A percentile compares a stretch with the other conserved stretches of the same genome.
Evolutionary conservation across 1,284 basidiomycete genomes (phyloP).

Genomic region (Irpex sp.): DNA sequence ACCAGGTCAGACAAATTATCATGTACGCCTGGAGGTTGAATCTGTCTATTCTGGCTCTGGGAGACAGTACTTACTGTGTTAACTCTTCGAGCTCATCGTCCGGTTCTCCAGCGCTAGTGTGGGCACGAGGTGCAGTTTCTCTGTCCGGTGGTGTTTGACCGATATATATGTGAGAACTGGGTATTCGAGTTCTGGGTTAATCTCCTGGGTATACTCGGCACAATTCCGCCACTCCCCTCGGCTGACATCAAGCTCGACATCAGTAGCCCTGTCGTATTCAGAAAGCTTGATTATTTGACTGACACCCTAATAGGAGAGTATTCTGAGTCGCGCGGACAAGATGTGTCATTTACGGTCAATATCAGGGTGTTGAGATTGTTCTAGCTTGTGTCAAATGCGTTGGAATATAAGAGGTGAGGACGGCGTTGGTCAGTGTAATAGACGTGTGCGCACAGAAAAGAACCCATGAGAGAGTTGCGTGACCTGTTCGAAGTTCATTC

Average conservation of each 20-base stretch:
- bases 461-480: neutral
- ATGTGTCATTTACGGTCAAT: neutral
- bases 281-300: neutral
- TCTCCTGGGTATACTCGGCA: conserved; percentile 9
- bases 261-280: neutral
- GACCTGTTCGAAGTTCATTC: neutral
- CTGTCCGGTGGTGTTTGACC: too few relatives aligned
- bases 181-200: conserved; percentile 4
- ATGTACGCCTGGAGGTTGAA: too few relatives aligned
- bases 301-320: too few relatives aligned
- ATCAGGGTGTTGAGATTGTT: neutral
- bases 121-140: too few relatives aligned
- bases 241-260: neutral
- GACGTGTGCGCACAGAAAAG: neutral
- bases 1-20: too few relatives aligned
- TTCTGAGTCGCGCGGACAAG: neutral
- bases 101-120: too few relatives aligned
- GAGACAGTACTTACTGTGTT: too few relatives aligned
- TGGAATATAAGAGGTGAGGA: neutral
- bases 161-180: too few relatives aligned
- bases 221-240: neutral
- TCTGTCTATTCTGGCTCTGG: too few relatives aligned
- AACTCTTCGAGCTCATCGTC: too few relatives aligned
- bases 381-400: neutral
- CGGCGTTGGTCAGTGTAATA: neutral